Percentiles rank a stretch among this genome's conserved stretches.
phyloP scores from a whole-genome alignment of 73 alveolate genomes.

The Paramecium pentaurelia region DNA sequence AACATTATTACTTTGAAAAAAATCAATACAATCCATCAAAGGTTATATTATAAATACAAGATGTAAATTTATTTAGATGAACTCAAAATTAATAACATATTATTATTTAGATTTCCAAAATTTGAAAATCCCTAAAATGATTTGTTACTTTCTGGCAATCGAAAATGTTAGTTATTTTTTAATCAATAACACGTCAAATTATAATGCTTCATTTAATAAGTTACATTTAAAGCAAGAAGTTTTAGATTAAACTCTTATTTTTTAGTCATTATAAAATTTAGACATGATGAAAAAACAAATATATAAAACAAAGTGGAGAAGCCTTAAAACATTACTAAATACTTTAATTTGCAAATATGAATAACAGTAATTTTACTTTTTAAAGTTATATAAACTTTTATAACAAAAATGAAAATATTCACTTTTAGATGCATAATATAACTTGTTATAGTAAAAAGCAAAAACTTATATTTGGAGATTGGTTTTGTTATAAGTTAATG shows the following conservation, averaged over 20 bases:
- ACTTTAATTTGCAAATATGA: not conserved
- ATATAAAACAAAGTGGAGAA: not conserved
- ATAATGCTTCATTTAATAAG: not conserved
- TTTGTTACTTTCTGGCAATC: not conserved
- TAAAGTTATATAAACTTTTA: not conserved
- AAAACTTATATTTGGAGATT: not conserved
- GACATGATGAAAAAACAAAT: not conserved
- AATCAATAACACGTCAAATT: not conserved
- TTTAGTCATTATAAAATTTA: not conserved
- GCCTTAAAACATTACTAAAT: not conserved
- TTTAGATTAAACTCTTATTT: not conserved
- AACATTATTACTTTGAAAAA: not conserved
- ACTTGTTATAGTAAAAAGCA: not conserved
- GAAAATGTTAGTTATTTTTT: not conserved
- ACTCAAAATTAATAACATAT: not conserved
- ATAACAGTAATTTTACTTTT: not conserved
- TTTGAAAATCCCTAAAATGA: not conserved
- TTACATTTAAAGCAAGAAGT: not conserved
- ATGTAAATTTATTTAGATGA: not conserved
- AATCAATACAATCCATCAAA: not conserved
- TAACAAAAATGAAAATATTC: not conserved
- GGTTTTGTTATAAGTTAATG: not conserved
- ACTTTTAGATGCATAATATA: not conserved
- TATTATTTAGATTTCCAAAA: not conserved
- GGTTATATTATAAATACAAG: not conserved